A percentile compares a stretch with the other conserved stretches of the same genome.
These are phyloP conservation scores for Pseudogymnoascus sp. DNA, from an alignment of 2,329 filamentous ascomycete species.

Conservation along the genomic window DNA sequence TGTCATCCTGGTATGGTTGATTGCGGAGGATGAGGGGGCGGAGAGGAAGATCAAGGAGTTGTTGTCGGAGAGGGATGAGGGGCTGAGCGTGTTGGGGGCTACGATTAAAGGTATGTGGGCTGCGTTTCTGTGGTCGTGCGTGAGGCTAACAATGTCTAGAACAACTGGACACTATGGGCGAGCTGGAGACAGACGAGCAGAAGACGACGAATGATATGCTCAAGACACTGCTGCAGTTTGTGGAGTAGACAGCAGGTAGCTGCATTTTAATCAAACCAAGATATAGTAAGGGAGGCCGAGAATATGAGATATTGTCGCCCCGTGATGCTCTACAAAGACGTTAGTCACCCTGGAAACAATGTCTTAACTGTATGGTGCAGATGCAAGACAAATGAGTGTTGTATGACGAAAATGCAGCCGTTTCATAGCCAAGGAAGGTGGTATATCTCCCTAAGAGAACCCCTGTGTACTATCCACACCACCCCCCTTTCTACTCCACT, in stretches of 20 bases:
- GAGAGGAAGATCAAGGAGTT: constrained; percentile 54
- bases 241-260: constrained; percentile 25
- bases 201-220: constrained; percentile 57
- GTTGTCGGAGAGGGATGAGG: constrained; percentile 62
- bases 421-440: too few relatives aligned
- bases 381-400: neutral
- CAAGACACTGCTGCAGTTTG: constrained; percentile 47
- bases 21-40: constrained; percentile 79
- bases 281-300: neutral
- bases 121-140: neutral
- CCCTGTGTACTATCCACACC: too few relatives aligned
- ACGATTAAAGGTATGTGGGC: constrained; percentile 55
- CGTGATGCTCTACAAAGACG: too few relatives aligned
- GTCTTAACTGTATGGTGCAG: neutral
- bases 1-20: constrained; percentile 79
- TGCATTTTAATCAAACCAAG: neutral
- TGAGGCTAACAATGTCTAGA: constrained; percentile 34
- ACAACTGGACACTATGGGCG: constrained; percentile 53
- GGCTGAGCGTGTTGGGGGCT: constrained; percentile 52
- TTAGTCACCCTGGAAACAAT: too few relatives aligned
- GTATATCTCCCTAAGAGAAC: too few relatives aligned
- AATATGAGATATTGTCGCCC: too few relatives aligned
- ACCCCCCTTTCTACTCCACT: too few relatives aligned
- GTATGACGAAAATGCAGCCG: too few relatives aligned
- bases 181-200: constrained; percentile 45